A percentile compares a stretch with the other conserved stretches of the same genome.
Evolutionary conservation across 768 basidiomycete species (phyloP).

Genomic region (Psilocybe cyanescens): DNA sequence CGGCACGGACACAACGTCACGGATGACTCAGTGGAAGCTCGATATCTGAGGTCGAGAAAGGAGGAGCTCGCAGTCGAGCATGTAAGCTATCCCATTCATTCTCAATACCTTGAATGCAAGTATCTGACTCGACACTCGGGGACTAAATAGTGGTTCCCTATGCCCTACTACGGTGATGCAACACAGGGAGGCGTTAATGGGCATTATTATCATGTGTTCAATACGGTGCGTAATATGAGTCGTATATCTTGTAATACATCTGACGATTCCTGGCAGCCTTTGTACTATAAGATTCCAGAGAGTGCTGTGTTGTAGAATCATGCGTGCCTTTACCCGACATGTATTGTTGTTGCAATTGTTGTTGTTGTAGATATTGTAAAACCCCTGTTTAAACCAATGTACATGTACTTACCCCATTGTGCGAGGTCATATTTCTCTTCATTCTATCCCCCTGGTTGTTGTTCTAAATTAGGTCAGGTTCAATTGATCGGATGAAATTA

Average conservation of each 20-base stretch:
- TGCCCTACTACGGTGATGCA: slow-evolving; percentile 65
- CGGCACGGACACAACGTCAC: slow-evolving; percentile 52
- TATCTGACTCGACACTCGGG: not conserved
- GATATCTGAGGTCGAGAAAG: slow-evolving; percentile 70
- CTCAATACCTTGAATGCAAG: not conserved
- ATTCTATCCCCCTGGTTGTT: no score
- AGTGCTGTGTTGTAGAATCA: slow-evolving; percentile 38
- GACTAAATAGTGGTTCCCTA: slow-evolving; percentile 71
- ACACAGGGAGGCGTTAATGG: slow-evolving; percentile 62
- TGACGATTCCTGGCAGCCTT: slow-evolving; percentile 34
- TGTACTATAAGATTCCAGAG: slow-evolving; percentile 56
- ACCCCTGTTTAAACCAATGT: not conserved
- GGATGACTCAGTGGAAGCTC: slow-evolving; percentile 63
- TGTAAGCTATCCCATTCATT: slow-evolving; percentile 40
- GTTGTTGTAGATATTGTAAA: not conserved
- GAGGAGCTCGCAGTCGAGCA: slow-evolving; percentile 67
- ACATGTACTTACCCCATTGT: no score
- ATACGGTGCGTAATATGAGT: slow-evolving; percentile 50
- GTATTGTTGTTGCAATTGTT: not conserved
- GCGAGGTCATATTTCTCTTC: no score
- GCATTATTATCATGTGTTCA: slow-evolving; percentile 79
- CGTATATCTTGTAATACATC: not conserved
- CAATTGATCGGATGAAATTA: not conserved
- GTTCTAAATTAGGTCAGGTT: no score
- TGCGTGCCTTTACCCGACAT: not conserved